Base-by-base conservation (phyloP, 1,284 basidiomycete species). In the Boletus smithii region DNA sequence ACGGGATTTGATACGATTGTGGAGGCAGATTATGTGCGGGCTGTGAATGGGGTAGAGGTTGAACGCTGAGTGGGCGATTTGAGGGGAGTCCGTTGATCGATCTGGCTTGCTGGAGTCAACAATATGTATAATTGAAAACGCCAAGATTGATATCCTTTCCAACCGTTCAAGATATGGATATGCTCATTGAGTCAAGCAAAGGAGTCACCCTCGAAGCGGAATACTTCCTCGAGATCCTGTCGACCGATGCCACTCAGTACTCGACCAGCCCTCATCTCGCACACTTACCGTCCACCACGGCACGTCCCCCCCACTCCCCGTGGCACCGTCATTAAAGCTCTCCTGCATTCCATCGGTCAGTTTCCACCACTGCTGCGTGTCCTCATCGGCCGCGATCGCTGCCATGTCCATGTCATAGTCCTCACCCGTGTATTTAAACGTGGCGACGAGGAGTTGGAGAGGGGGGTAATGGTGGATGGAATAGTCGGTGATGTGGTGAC, bases 311-410 rank as follows among this genome's bases (percentile, higher is more conserved):
- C 78, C 85, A 53, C 85, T 88, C 7, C 87, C 87, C 1, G 71
- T 74, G 3, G 88, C 86, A 16, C 79, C 85, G 2, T 77, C 72
- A 8, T 83, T 73, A 35, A 89, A 79, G 58, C 79, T 85, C 67
- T 85, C 81, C 66, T 91, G 88, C 86, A 90, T 87, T 4, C 65
- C 71, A 62, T 90, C 88, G 0, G 87, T 85, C 48, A 89, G 66
- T 57, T 73, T 70, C 88, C 88, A 91, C 88, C 88, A 91, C 47
- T 74, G 63, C 59, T 76, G 75, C 16, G 87, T 90, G 60, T 82
- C 80, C 30, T 77, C 73, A 61, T 88, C 84, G 22, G 79, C 74
- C 6, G 73, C 79, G 30, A 88, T 76, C 24, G 66, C 72, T 37
- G 68, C 72, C 86, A 89, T 88, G 57, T 90, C 87, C 14, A 57